Percentiles rank a stretch among this genome's conserved stretches.
phyloP scores from a whole-genome alignment of 1,284 basidiomycete species.

The Microbotryum intermedium region DNA sequence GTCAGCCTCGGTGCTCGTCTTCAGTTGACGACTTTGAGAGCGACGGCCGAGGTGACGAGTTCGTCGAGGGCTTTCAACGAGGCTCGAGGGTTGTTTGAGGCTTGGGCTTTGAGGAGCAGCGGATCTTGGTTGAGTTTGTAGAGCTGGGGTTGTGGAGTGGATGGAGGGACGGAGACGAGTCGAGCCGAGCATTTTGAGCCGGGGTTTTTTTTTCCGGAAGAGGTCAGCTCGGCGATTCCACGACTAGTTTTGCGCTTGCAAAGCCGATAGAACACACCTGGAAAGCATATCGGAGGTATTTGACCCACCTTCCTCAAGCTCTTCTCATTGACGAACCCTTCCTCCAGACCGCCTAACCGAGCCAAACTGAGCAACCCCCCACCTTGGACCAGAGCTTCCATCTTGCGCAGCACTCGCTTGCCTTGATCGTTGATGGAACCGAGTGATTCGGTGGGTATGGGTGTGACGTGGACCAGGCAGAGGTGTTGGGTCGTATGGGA shows the following conservation, averaged over 20 bases:
- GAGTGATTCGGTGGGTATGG: constrained; percentile 34
- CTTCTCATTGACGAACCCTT: constrained; percentile 42
- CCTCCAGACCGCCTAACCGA: constrained; percentile 20
- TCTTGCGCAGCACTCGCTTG: constrained; percentile 44
- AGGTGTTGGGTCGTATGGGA: constrained; percentile 57
- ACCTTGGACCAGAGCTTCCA: constrained; percentile 54
- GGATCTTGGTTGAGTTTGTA: constrained; percentile 61
- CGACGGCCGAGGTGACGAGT: constrained; percentile 63
- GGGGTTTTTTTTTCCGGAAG: not conserved
- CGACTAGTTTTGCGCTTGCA: too few relatives aligned
- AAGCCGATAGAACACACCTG: too few relatives aligned
- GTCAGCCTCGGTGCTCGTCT: too few relatives aligned
- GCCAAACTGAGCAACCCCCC: constrained; percentile 42
- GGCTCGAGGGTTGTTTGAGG: constrained; percentile 43
- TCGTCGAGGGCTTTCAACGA: constrained; percentile 47
- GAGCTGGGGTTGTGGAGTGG: constrained; percentile 53
- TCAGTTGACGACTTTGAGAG: constrained; percentile 62
- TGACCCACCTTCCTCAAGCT: constrained; percentile 56
- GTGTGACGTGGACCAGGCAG: constrained; percentile 61
- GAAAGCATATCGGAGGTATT: not conserved
- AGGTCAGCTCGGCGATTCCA: not conserved
- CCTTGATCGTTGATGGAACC: not conserved
- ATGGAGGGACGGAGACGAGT: not conserved
- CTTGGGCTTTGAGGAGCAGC: constrained; percentile 42
- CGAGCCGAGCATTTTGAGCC: too few relatives aligned